Conservation (phyloP, 2,329 filamentous ascomycete species). For the Botryotinia narcissicola region DNA sequence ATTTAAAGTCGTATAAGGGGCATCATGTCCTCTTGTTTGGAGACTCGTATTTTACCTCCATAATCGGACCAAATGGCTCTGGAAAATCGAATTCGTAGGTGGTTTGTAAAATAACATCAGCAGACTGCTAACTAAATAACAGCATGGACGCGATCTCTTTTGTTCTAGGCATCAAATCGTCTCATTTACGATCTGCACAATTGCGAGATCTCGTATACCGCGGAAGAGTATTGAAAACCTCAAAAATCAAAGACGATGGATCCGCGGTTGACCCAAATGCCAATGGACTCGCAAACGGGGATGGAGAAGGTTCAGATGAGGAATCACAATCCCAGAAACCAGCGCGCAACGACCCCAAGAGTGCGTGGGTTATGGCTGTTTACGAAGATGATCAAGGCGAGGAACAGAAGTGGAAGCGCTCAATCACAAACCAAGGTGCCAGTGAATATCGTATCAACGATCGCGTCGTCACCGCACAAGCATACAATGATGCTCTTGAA, state of each 20-base stretch:
- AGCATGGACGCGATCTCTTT: constrained; percentile 99
- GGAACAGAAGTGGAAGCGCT: constrained; percentile 93
- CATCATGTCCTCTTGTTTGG: constrained; percentile 93
- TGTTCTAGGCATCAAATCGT: constrained; percentile 96
- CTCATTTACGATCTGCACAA: constrained; percentile 91
- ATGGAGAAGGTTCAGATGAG: constrained; percentile 56
- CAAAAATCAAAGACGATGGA: constrained; percentile 88
- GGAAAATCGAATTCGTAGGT: constrained; percentile 98
- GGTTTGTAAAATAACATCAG: constrained; percentile 28
- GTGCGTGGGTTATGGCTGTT: constrained; percentile 98
- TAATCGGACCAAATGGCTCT: constrained; percentile 98
- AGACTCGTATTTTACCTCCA: constrained; percentile 98
- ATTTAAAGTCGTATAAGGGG: constrained; percentile 99
- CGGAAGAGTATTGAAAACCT: constrained; percentile 86
- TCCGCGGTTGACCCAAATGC: constrained; percentile 53
- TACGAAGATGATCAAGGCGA: constrained; percentile 97
- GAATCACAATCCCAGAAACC: constrained; percentile 60
- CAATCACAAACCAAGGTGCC: constrained; percentile 81
- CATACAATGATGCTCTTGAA: constrained; percentile 92
- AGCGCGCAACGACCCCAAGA: constrained; percentile 81
- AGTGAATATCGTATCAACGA: constrained; percentile 99
- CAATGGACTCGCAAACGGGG: constrained; percentile 61
- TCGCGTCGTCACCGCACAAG: constrained; percentile 77
- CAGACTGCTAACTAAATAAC: constrained; percentile 31
- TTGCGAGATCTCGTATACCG: constrained; percentile 95